phyloP scores from a whole-genome alignment of 2,329 filamentous ascomycete genomes.

The Paracoccidioides brasiliensis region DNA sequence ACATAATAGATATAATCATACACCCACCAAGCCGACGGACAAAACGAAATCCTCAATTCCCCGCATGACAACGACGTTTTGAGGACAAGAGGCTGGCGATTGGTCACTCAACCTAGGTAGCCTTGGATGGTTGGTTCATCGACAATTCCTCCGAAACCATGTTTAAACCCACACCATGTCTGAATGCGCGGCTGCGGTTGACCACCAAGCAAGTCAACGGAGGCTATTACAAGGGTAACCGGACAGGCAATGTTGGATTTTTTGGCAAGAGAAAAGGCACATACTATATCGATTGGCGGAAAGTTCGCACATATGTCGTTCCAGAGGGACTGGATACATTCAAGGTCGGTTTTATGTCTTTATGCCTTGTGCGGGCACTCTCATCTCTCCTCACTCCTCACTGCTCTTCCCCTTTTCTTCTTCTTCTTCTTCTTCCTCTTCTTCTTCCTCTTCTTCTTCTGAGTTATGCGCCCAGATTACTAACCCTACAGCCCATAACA shows the following conservation, averaged over 20 bases:
- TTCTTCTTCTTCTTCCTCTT: not conserved
- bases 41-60: not conserved
- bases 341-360: conserved; percentile 42
- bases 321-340: conserved; percentile 56
- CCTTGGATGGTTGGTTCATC: conserved; percentile 1
- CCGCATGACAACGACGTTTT: not conserved
- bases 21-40: not conserved
- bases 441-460: not conserved
- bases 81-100: not conserved
- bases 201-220: conserved; percentile 89
- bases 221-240: conserved; percentile 94
- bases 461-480: not conserved
- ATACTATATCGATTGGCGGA: conserved; percentile 71
- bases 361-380: not conserved
- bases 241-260: conserved; percentile 75
- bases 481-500: conserved; percentile 11
- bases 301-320: conserved; percentile 82
- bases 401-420: not conserved
- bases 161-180: conserved; percentile 35
- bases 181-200: conserved; percentile 62
- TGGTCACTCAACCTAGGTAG: not conserved
- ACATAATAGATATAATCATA: too few relatives aligned
- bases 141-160: conserved; percentile 16
- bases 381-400: not conserved
- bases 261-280: conserved; percentile 44